Evolutionary conservation across 2,329 filamentous ascomycete species (phyloP), one percentile per base, ranked within the genome.

Genomic region (Aureobasidium leucospermi): DNA sequence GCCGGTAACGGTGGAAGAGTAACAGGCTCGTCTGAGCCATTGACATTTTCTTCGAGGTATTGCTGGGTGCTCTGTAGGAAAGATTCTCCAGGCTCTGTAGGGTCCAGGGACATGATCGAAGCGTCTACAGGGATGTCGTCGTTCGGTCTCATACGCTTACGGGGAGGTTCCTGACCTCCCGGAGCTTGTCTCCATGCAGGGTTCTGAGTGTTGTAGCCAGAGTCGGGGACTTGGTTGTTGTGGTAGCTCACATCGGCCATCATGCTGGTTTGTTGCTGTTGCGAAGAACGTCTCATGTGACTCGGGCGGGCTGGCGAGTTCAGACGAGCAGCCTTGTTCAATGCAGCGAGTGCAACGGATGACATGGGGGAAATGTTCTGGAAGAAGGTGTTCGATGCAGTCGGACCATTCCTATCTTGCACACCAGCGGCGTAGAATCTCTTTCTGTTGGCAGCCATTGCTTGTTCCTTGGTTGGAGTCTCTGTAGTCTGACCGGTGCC

Each of bases 401-500:
- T 62, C 4, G 67, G 65, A 8, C 66, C 67, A 31, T 67, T 70
- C 52, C 90, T 82, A 51, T 81, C 84, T 60, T 96, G 90, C 57
- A 84, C 79, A 47, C 81, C 83, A 49, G 84, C 81, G 65, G 88
- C 96, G 75, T 96, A 97, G 74, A 96, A 85, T 65, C 93, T 85
- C 73, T 99, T 97, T 65, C 94, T 80, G 74, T 80, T 79, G 15
- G 93, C 93, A 10, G 94, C 94, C 92, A 97, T 96, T 62, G 94
- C 94, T 74, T 97, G 94, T 74, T 97, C 94, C 74, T 99, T 99
- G 39, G 94, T 99, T 0, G 94, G 94, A 0, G 94, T 97, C 68
- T 97, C 93, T 67, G 96, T 82, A 65, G 88, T 89, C 48, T 85
- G 84, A 52, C 85, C 71, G 51, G 72, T 85, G 52, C 89, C 88